phyloP scores from a whole-genome alignment of 352 stramenopile species.

The Thalassiosira delicatula region DNA sequence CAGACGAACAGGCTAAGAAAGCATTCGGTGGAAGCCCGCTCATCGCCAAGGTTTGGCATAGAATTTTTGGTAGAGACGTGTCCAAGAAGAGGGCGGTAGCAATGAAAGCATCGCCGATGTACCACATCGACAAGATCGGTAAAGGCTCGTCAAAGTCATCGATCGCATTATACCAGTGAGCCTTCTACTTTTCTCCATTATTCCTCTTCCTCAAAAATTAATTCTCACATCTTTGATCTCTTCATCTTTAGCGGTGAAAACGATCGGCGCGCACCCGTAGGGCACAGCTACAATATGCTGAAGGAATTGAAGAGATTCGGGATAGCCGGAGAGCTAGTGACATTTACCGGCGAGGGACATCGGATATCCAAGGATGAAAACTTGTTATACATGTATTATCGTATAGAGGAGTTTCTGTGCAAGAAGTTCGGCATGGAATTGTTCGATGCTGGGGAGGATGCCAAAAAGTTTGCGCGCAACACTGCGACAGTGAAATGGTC shows the following conservation, averaged over 20 bases:
- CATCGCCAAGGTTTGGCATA: conserved; percentile 35
- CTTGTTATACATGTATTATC: conserved; percentile 32
- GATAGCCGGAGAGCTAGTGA: conserved; percentile 37
- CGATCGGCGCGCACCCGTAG: conserved; percentile 26
- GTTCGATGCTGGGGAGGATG: conserved; percentile 8
- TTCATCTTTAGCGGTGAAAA: no score
- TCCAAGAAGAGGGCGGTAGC: no score
- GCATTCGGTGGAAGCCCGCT: conserved; percentile 34
- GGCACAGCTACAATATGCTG: conserved; percentile 30
- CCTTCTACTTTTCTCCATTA: no score
- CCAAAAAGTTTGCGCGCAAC: conserved; percentile 9
- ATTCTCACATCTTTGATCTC: no score
- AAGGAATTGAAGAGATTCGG: conserved; percentile 15
- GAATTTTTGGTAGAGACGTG: no score
- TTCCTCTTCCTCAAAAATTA: no score
- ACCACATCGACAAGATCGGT: no score
- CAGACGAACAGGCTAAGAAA: conserved; percentile 19
- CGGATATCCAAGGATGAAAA: conserved; percentile 38
- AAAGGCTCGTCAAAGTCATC: no score
- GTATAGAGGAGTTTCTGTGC: conserved; percentile 34
- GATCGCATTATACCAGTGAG: no score
- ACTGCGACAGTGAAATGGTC: conserved; percentile 21
- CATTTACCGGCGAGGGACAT: conserved; percentile 41
- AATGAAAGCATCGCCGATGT: no score
- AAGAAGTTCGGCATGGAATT: conserved; percentile 4